These are phyloP conservation scores for Colletotrichum sp. DNA, from an alignment of 2,329 filamentous ascomycete genomes.

Conservation along the genomic window DNA sequence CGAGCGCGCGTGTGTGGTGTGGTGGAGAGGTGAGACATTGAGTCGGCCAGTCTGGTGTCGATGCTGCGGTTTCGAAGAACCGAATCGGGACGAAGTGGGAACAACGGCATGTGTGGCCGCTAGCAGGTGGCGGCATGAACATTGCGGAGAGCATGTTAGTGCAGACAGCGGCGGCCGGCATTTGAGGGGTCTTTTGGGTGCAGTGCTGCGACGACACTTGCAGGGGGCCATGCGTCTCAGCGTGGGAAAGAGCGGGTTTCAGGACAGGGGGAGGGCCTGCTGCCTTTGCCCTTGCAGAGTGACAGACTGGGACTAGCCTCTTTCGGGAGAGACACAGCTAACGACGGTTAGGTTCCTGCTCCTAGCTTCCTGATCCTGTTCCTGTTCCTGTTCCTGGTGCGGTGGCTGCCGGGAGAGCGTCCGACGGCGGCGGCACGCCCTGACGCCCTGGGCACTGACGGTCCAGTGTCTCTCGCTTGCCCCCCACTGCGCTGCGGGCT, in stretches of 20 bases:
- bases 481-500: neutral
- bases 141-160: conserved; percentile 6
- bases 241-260: conserved; percentile 23
- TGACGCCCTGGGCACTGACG: neutral
- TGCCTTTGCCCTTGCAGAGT: neutral
- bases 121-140: neutral
- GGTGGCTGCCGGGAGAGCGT: neutral
- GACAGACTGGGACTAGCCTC: neutral
- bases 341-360: neutral
- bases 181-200: neutral
- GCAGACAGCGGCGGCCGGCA: neutral
- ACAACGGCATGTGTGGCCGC: neutral
- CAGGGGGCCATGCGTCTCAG: conserved; percentile 23
- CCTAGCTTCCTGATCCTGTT: neutral
- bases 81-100: neutral
- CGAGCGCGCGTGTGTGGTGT: neutral
- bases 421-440: neutral
- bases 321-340: neutral
- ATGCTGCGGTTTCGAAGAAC: conserved; percentile 12
- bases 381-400: neutral
- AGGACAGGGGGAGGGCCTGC: conserved; percentile 13
- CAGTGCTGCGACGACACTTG: conserved; percentile 14
- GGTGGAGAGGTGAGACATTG: conserved; percentile 4
- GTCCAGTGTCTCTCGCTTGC: neutral
- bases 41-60: neutral